phyloP scores from a whole-genome alignment of 805 yeast genomes.

The Sporopachydermia lactativora region DNA sequence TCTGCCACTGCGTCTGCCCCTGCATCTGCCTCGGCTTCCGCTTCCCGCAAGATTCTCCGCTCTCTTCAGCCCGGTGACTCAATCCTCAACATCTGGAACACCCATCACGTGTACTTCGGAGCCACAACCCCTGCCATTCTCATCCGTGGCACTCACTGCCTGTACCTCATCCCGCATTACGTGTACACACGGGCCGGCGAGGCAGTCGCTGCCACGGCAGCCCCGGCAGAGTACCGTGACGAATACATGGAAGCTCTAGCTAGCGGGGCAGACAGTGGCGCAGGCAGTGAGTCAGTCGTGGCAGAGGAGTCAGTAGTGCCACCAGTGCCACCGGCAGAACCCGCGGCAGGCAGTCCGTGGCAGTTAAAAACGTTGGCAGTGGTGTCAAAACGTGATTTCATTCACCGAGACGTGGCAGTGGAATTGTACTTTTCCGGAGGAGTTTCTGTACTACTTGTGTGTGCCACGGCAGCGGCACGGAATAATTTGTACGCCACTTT shows the following conservation, averaged over 20 bases:
- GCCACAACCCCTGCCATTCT: constrained; percentile 63
- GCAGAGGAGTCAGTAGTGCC: constrained; percentile 13
- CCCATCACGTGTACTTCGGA: constrained; percentile 63
- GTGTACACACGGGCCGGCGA: constrained; percentile 39
- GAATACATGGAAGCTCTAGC: constrained; percentile 45
- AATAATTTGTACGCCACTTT: constrained; percentile 41
- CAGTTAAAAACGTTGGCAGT: constrained; percentile 41
- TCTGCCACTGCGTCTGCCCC: not conserved
- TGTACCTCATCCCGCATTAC: constrained; percentile 60
- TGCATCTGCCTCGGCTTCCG: constrained; percentile 37
- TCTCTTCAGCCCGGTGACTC: constrained; percentile 57
- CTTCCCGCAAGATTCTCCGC: constrained; percentile 59
- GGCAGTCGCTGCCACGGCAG: constrained; percentile 52
- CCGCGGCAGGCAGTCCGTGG: constrained; percentile 33
- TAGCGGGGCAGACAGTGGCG: constrained; percentile 24
- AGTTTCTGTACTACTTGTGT: constrained; percentile 53
- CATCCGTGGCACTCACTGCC: constrained; percentile 48
- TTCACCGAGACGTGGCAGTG: constrained; percentile 67
- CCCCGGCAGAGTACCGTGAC: constrained; percentile 48
- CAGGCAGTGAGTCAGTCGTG: not conserved
- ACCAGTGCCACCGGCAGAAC: constrained; percentile 28
- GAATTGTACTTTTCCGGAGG: constrained; percentile 70
- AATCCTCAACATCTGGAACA: constrained; percentile 61
- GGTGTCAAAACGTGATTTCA: constrained; percentile 59
- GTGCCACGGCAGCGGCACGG: constrained; percentile 35